Evolutionary conservation across 2,329 filamentous ascomycete genomes (phyloP).

Genomic region (Colletotrichum kahawae): DNA sequence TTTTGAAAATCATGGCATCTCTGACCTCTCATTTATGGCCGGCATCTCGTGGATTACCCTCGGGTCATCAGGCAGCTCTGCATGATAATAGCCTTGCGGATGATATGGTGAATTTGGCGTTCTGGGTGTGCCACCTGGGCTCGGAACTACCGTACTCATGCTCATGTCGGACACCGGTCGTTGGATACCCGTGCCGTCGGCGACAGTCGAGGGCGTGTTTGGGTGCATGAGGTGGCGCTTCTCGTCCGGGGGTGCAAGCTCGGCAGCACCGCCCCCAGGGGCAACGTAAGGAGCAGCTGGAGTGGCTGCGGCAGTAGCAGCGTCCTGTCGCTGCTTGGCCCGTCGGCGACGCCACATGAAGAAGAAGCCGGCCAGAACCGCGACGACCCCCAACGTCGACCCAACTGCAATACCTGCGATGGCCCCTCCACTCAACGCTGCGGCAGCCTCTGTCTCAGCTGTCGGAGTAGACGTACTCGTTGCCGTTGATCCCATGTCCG

Average conservation of each 20-base stretch:
- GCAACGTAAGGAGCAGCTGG: not conserved
- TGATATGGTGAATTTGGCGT: not conserved
- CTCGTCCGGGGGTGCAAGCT: not conserved
- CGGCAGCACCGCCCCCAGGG: not conserved
- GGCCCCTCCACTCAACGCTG: not conserved
- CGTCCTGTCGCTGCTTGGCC: not conserved
- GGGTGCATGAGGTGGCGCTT: not conserved
- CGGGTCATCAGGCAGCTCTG: not conserved
- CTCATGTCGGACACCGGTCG: not conserved
- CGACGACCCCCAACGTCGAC: not conserved
- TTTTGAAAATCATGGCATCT: not conserved
- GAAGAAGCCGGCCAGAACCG: not conserved
- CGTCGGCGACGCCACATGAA: not conserved
- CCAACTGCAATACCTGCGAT: constrained; percentile 9
- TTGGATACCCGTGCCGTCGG: not conserved
- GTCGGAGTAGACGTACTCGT: not conserved
- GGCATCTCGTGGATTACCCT: constrained; percentile 11
- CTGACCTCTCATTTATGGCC: not conserved
- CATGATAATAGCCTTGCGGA: not conserved
- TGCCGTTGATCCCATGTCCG: not conserved
- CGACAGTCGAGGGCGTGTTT: not conserved
- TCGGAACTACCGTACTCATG: not conserved
- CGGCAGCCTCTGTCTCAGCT: not conserved
- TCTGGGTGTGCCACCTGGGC: constrained; percentile 1
- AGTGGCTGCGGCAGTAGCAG: not conserved